Percentiles rank a stretch among this genome's conserved stretches.
These are phyloP conservation scores for Cryomyces minteri DNA, from an alignment of 495 filamentous ascomycete genomes.

Conservation along the genomic window DNA sequence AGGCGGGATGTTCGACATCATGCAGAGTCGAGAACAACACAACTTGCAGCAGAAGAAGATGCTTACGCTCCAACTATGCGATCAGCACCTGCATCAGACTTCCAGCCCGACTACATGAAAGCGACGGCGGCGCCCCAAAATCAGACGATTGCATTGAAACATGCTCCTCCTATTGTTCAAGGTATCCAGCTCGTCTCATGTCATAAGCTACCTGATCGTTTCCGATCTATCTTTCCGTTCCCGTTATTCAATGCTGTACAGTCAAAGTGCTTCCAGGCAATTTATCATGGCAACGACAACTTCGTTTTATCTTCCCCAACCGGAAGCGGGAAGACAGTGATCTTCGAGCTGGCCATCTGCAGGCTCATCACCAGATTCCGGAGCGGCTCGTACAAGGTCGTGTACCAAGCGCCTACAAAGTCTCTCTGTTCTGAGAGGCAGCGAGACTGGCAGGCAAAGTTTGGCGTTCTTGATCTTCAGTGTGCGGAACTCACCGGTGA, in stretches of 20 bases:
- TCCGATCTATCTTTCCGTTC: constrained; percentile 61
- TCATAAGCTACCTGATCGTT: constrained; percentile 55
- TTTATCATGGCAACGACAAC: constrained; percentile 64
- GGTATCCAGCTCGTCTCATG: constrained; percentile 61
- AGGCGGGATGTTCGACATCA: constrained; percentile 2
- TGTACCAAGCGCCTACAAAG: constrained; percentile 92
- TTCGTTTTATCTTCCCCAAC: constrained; percentile 82
- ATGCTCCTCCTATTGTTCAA: constrained; percentile 32
- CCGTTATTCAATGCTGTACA: constrained; percentile 82
- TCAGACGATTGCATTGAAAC: constrained; percentile 5
- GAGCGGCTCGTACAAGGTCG: constrained; percentile 66
- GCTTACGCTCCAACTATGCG: not conserved
- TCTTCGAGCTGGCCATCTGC: constrained; percentile 87
- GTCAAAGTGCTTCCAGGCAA: constrained; percentile 61
- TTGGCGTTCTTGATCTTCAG: constrained; percentile 49
- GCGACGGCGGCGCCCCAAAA: not conserved
- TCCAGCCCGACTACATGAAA: not conserved
- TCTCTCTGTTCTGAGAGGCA: constrained; percentile 73
- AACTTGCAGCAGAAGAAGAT: not conserved
- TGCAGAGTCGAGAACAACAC: not conserved
- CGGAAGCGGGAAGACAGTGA: constrained; percentile 81
- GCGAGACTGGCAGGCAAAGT: constrained; percentile 76
- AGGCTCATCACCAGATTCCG: constrained; percentile 42
- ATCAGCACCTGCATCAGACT: not conserved
- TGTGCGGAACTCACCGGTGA: constrained; percentile 89